Conservation (phyloP, 140 eudicot species). For the Stevia rebaudiana region DNA sequence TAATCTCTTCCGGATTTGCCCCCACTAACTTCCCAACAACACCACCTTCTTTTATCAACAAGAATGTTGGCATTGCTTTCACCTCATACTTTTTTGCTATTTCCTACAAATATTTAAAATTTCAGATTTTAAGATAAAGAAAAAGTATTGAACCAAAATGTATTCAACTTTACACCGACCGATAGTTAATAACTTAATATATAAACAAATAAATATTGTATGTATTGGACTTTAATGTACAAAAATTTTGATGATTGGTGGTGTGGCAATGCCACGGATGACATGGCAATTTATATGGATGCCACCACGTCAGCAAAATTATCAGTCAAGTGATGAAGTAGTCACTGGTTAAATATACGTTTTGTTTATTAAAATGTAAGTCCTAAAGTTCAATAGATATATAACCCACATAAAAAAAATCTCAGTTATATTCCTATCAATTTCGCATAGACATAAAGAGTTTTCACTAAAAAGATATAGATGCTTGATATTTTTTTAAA, state of each 20-base stretch:
- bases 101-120: conserved; percentile 33
- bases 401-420: background rate
- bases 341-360: background rate
- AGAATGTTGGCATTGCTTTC: conserved; percentile 87
- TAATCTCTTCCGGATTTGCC: conserved; percentile 73
- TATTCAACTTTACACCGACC: background rate
- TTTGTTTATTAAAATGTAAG: background rate
- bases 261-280: background rate
- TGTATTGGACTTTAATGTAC: background rate
- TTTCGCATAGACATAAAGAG: conserved; percentile 3
- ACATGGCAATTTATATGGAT: background rate
- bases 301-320: background rate
- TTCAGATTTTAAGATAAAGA: background rate
- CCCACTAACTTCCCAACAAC: conserved; percentile 57
- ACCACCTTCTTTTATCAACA: conserved; percentile 56
- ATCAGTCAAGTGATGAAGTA: background rate
- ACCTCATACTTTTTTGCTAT: conserved; percentile 59
- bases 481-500: conserved; percentile 7
- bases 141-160: background rate
- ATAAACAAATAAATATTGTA: background rate
- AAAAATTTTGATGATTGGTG: background rate
- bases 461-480: background rate
- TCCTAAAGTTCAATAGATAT: background rate
- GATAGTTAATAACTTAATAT: too few relatives aligned
- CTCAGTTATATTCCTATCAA: conserved; percentile 14